Percentiles rank a stretch among this genome's conserved stretches.
Conservation (phyloP, 2,329 filamentous ascomycete species). For the Dactylellina haptotyla region DNA sequence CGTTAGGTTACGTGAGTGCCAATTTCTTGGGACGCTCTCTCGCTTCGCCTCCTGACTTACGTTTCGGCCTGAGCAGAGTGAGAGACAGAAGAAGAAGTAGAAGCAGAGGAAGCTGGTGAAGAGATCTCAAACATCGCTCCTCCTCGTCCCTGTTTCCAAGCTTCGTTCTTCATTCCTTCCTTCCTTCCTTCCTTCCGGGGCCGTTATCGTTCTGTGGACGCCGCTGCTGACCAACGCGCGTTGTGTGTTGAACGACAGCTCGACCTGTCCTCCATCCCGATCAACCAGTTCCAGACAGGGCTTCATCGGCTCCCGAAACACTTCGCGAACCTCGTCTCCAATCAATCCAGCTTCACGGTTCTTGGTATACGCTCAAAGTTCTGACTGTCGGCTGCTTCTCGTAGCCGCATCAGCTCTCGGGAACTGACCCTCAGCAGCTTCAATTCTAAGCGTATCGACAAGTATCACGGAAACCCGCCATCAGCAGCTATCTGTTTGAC, state of each 20-base stretch:
- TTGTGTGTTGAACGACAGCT: not conserved
- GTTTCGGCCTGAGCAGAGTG: no score
- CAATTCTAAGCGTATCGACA: no score
- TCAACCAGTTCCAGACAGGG: not conserved
- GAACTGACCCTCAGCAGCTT: conserved; percentile 7
- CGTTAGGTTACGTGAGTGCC: conserved; percentile 11
- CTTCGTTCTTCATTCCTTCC: not conserved
- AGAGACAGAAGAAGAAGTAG: no score
- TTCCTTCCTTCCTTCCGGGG: not conserved
- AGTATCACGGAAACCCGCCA: no score
- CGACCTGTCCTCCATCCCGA: not conserved
- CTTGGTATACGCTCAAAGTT: no score
- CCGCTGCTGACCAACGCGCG: not conserved
- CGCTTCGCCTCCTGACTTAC: conserved; percentile 20
- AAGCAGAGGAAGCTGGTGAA: no score
- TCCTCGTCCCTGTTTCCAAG: not conserved
- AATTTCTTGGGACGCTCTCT: conserved; percentile 14
- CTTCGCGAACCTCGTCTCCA: not conserved
- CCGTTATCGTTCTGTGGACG: no score
- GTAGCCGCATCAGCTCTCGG: not conserved
- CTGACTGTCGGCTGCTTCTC: no score
- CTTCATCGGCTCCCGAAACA: not conserved
- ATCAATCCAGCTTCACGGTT: not conserved
- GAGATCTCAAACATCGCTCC: not conserved
- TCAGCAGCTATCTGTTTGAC: conserved; percentile 13